Percentiles rank a stretch among this genome's conserved stretches.
phyloP scores from a whole-genome alignment of 2,329 filamentous ascomycete genomes.

The Colletotrichum eleusines region DNA sequence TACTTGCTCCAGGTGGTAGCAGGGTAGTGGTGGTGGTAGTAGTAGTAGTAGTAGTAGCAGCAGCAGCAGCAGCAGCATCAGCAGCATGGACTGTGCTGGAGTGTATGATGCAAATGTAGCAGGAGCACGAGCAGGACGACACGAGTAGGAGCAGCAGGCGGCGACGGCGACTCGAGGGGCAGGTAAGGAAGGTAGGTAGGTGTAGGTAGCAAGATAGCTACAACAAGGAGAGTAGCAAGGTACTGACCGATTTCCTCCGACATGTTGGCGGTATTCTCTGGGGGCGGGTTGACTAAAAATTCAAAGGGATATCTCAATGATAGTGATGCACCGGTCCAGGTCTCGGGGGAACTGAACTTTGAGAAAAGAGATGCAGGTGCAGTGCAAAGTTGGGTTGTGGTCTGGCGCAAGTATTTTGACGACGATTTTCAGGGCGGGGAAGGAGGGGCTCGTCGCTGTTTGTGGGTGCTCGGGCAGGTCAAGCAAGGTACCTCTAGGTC shows the following conservation, averaged over 20 bases:
- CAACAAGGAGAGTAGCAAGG: neutral
- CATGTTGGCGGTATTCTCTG: constrained; percentile 52
- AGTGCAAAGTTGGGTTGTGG: constrained; percentile 39
- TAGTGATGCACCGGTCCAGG: constrained; percentile 38
- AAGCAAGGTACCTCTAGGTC: no score
- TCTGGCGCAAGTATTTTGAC: constrained; percentile 40
- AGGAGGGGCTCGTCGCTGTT: constrained; percentile 37
- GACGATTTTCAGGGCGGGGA: constrained; percentile 44
- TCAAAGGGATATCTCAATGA: constrained; percentile 34
- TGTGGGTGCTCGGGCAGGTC: constrained; percentile 42
- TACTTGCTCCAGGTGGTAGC: constrained; percentile 23
- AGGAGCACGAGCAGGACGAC: constrained; percentile 46
- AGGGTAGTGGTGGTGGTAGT: constrained; percentile 29
- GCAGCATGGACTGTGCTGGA: constrained; percentile 43
- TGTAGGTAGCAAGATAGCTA: no score
- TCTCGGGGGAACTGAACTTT: constrained; percentile 34
- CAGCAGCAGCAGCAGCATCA: no score
- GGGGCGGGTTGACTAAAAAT: constrained; percentile 25
- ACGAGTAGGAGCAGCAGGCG: constrained; percentile 4
- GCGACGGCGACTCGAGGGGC: neutral
- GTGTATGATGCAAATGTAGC: constrained; percentile 43
- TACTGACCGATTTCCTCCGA: constrained; percentile 61
- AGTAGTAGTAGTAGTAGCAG: no score
- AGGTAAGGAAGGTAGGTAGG: no score
- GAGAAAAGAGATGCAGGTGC: constrained; percentile 30